Evolutionary conservation across 495 filamentous ascomycete genomes (phyloP).

Genomic region (Podospora bellae-mahoneyi): DNA sequence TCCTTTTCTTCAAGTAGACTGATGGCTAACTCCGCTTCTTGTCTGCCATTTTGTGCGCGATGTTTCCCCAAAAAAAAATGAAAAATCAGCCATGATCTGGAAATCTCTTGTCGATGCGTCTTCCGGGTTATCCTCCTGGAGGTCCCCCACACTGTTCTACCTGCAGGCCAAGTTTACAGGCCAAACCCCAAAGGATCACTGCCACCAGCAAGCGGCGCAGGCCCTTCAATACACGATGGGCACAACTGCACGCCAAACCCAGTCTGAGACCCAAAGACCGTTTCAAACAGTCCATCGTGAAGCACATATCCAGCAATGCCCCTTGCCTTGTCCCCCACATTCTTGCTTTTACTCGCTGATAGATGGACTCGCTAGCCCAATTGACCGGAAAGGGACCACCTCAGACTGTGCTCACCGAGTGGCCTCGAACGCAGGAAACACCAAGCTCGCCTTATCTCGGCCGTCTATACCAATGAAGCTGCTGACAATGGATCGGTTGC

Average conservation of each 20-base stretch:
- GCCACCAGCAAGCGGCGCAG: constrained; percentile 13
- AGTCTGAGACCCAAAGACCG: neutral
- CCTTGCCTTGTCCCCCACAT: neutral
- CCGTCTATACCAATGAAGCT: neutral
- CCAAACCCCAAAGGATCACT: neutral
- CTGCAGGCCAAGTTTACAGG: neutral
- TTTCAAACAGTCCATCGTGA: constrained; percentile 14
- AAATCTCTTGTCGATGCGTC: neutral
- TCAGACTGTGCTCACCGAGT: constrained; percentile 9
- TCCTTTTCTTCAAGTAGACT: neutral
- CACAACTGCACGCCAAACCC: constrained; percentile 8
- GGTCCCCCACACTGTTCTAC: neutral
- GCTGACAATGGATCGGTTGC: neutral
- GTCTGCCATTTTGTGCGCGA: neutral
- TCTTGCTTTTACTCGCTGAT: neutral
- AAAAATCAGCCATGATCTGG: neutral
- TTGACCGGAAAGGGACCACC: neutral
- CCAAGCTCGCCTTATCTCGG: neutral
- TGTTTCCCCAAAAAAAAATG: too few relatives aligned
- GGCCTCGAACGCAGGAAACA: constrained; percentile 10
- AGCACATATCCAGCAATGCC: constrained; percentile 3
- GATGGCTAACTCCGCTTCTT: neutral
- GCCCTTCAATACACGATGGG: neutral
- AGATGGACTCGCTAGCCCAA: neutral
- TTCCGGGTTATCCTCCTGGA: neutral